Base-by-base conservation (phyloP, 192 early-diverging fungal genomes). In the Umbelopsis vinacea region DNA sequence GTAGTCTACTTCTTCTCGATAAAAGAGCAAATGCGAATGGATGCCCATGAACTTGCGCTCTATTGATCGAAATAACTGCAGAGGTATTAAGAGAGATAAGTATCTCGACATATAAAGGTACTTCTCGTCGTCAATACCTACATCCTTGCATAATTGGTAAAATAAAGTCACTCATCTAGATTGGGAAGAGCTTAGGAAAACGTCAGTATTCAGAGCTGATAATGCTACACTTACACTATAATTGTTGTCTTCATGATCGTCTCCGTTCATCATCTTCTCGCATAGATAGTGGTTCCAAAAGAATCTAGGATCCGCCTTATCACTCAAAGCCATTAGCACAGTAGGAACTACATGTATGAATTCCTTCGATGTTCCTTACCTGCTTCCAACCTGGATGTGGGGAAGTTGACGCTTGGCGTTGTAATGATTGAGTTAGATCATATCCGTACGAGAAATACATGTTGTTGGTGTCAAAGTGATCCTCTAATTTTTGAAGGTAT, bases 121-220 rank as follows among this genome's bases (percentile, higher is more conserved):
- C 33, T 15, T 63, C 15, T 15, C 8, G 5, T 1, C 17, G 15
- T 38, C 29, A 15, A 7, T 8, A 81, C 89, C 79, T 86, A 92
- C 90, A 98, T 68, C 97, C 98, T 75, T 93, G 92, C 40, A 97
- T 88, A 24, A 99, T 78, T 11, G 96, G 98, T 53, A 97, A 78
- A 57, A 98, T 93, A 83, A 93, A 99, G 66, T 84, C 86, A 72
- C 86, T 83, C 26, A 92, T 70, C 89, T 92, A 69, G 23, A 43
- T 63, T 14, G 45, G 2, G 52, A 24, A 40, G 9, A 67, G 47
- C 70, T 14, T 63, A 0, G n/a, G 33, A 12, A 5, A 37, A 35
- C 29, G 37, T 37, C 26, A 1, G 35, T 63, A 17, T 35, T 35
- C 15, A 15, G 33, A 33, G 5, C n/a, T 6, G n/a, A 17, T 15